Conservation (phyloP, 2,329 filamentous ascomycete species). For the Camillea tinctor region DNA sequence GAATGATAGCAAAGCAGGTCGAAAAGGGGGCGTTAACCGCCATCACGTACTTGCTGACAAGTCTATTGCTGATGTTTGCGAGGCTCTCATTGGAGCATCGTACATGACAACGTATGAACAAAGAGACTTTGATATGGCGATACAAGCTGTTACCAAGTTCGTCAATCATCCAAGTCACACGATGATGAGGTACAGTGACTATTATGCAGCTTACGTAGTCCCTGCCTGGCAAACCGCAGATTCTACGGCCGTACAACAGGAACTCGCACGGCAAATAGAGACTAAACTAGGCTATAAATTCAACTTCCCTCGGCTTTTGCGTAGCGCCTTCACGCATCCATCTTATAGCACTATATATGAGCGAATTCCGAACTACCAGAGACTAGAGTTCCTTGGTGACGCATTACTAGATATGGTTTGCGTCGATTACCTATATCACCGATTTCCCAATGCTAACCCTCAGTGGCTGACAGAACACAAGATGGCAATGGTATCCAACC, state of each 20-base stretch:
- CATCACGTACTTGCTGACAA: slow-evolving; percentile 79
- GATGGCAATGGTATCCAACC: slow-evolving; percentile 98
- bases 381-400: slow-evolving; percentile 90
- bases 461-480: slow-evolving; percentile 99
- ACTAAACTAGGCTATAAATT: slow-evolving; percentile 62
- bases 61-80: slow-evolving; percentile 89
- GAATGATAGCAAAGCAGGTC: slow-evolving; percentile 60
- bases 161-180: slow-evolving; percentile 68
- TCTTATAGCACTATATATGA: slow-evolving; percentile 76
- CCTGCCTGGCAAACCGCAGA: slow-evolving; percentile 68
- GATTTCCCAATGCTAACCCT: slow-evolving; percentile 76
- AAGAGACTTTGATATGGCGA: slow-evolving; percentile 54
- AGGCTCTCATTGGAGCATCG: slow-evolving; percentile 88
- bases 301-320: slow-evolving; percentile 69
- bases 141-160: slow-evolving; percentile 65
- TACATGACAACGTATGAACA: slow-evolving; percentile 50
- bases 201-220: slow-evolving; percentile 64
- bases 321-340: slow-evolving; percentile 85
- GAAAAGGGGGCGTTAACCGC: slow-evolving; percentile 47
- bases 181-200: slow-evolving; percentile 70
- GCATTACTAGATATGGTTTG: slow-evolving; percentile 60
- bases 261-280: slow-evolving; percentile 66
- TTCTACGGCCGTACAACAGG: slow-evolving; percentile 64
- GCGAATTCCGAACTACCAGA: slow-evolving; percentile 82
- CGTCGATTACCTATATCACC: slow-evolving; percentile 77